These are phyloP conservation scores for Colletotrichum simmondsii DNA, from an alignment of 2,329 filamentous ascomycete species.

Conservation along the genomic window DNA sequence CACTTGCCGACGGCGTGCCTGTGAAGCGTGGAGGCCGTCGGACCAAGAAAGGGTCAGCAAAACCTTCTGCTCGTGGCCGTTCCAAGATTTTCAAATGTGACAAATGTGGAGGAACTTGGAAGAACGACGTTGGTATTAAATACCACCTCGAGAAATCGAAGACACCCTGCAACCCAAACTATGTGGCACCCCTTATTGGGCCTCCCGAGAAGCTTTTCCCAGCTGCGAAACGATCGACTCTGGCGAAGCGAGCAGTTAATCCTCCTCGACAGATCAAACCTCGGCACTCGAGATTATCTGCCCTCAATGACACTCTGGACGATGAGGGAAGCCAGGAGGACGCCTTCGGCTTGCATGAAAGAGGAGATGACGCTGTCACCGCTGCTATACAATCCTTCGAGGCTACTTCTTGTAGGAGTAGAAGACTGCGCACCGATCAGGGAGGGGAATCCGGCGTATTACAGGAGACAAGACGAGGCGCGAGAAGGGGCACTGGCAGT, in stretches of 20 bases:
- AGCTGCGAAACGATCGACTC: neutral
- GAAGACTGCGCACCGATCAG: neutral
- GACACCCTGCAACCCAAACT: constrained; percentile 63
- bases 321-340: neutral
- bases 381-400: no score
- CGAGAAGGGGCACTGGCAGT: neutral
- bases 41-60: constrained; percentile 16
- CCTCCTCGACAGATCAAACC: constrained; percentile 6
- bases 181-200: constrained; percentile 42
- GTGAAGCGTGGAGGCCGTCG: constrained; percentile 14
- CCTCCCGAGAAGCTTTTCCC: neutral
- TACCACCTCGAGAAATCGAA: constrained; percentile 68
- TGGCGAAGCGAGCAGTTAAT: neutral
- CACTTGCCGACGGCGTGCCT: neutral
- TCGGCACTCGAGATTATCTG: neutral
- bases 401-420: neutral
- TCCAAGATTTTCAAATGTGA: constrained; percentile 57
- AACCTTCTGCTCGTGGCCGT: constrained; percentile 29
- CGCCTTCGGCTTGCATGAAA: neutral
- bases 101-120: constrained; percentile 65
- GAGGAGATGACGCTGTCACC: neutral
- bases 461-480: constrained; percentile 3
- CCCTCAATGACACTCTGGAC: neutral
- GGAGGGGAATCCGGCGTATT: neutral
- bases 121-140: constrained; percentile 67